Conservation (phyloP, 345 rosid genomes). For the Mercurialis annua region DNA sequence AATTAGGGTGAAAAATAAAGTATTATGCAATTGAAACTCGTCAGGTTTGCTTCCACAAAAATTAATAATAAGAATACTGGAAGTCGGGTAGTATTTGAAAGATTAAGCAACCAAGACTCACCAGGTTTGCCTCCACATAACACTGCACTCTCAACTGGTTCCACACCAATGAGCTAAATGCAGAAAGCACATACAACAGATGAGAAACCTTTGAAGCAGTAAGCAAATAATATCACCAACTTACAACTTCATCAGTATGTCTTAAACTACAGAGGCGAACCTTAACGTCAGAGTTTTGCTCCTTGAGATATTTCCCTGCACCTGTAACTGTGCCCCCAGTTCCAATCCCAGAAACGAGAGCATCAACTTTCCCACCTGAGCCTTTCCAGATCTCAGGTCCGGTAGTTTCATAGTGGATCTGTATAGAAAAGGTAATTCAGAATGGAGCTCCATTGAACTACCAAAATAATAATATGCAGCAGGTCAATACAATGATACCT, state of each 20-base stretch:
- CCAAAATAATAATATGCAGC: background rate
- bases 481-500: conserved; percentile 40
- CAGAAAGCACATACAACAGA: background rate
- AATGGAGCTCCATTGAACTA: conserved; percentile 5
- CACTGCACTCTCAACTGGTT: conserved; percentile 34
- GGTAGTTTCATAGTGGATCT: conserved; percentile 67
- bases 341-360: conserved; percentile 59
- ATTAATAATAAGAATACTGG: background rate
- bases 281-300: conserved; percentile 63
- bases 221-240: background rate
- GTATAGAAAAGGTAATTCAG: conserved; percentile 3
- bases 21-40: background rate
- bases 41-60: no score
- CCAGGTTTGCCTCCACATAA: conserved; percentile 36
- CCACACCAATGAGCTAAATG: conserved; percentile 27
- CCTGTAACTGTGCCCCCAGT: conserved; percentile 71
- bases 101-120: conserved; percentile 12
- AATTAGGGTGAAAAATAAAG: background rate
- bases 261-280: conserved; percentile 26
- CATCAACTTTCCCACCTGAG: conserved; percentile 56
- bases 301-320: conserved; percentile 58
- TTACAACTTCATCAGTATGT: background rate
- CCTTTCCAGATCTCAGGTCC: conserved; percentile 70
- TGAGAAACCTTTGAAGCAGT: background rate
- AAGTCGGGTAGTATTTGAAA: background rate